Evolutionary conservation across 768 basidiomycete genomes (phyloP).

Genomic region (Termitomyces sp.): DNA sequence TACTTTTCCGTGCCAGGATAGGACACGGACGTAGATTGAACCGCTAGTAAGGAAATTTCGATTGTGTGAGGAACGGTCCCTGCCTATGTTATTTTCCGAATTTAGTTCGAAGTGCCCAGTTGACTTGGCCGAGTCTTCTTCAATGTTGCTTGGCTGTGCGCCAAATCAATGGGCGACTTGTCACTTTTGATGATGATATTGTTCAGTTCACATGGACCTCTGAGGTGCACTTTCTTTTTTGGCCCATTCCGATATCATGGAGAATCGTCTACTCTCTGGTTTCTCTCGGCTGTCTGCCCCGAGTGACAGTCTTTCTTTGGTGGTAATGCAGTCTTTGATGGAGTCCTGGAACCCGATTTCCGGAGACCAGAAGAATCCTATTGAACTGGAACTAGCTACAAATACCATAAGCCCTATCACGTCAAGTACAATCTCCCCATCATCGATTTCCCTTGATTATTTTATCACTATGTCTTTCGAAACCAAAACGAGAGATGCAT

Average conservation of each 20-base stretch:
- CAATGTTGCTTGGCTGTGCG: not conserved
- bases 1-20: not conserved
- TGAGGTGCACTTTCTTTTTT: conserved; percentile 18
- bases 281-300: conserved; percentile 27
- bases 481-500: conserved; percentile 21
- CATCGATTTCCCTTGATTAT: conserved; percentile 4
- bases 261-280: conserved; percentile 10
- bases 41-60: not conserved
- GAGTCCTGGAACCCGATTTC: conserved; percentile 13
- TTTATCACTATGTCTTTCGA: conserved; percentile 31
- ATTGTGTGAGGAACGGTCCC: not conserved
- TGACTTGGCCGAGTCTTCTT: not conserved
- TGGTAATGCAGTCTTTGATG: conserved; percentile 12
- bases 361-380: conserved; percentile 17
- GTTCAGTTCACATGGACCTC: conserved; percentile 11
- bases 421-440: conserved; percentile 14
- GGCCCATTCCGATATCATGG: conserved; percentile 21
- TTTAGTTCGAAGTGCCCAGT: not conserved
- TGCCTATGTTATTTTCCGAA: not conserved
- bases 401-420: conserved; percentile 17
- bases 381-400: conserved; percentile 17
- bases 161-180: no score
- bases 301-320: conserved; percentile 18
- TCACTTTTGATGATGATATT: not conserved
- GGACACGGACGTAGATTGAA: no score